Evolutionary conservation across 2,329 filamentous ascomycete species (phyloP), one percentile per base, ranked within the genome.

Genomic region (Alternaria consortialis): DNA sequence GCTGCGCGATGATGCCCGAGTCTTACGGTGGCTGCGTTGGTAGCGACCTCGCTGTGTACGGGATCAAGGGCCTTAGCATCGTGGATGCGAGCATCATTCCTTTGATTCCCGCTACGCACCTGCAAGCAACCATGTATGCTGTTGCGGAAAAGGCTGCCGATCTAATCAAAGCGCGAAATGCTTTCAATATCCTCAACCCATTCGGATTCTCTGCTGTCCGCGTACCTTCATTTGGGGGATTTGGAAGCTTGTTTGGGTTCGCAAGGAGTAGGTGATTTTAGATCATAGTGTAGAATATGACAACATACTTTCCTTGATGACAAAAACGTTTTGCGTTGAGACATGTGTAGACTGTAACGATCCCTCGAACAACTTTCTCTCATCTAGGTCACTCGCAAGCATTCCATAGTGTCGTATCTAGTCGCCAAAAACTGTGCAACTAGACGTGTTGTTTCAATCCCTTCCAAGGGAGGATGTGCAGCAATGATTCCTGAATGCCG

Each of bases 121-220:
- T 73, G 20, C 71, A 73, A 42, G 60, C 70, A 2, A 76, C 72
- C 1, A 71, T 76, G 63, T 77, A 76, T 58, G 73, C 73, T 29
- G 60, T 76, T 40, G 72, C 71, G 1, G 73, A 76, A 58, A 77
- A 75, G 54, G 74, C 70, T 2, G 74, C 73, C 1, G 75, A 77
- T 58, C 39, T 76, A 3, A 75, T 77, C 42, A 76, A 76, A 51
- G 53, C 37, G 12, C 56, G 66, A 7, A 62, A 64, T 11, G 15
- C 25, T 20, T 44, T 53, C 3, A 34, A 36, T 0, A 15, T 51
- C 17, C 13, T 56, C 13, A 53, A 54, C 8, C 12, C 20, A 1
- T 36, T 58, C 5, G 11, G 25, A 2, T 23, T 53, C 7, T 23
- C 37, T 4, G 20, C 9, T 8, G 23, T 47, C 9, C 43, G n/a